Base-by-base conservation (phyloP, 2,329 filamentous ascomycete species). In the Aphanocladium album region DNA sequence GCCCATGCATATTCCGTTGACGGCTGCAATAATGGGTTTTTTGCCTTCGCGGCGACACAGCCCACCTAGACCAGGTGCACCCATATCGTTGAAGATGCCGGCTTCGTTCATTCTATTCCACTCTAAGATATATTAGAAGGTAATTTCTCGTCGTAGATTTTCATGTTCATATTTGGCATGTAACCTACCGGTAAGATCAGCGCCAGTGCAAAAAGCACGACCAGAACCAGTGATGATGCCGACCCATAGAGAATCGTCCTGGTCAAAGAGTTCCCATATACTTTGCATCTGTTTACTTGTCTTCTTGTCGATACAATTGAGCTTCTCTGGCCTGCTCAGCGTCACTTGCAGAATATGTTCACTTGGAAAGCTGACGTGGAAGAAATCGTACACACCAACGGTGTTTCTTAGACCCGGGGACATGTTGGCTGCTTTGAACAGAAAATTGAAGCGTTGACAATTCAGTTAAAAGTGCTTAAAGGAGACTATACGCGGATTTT, bases 21-120 rank as follows among this genome's bases (percentile, higher is more conserved):
- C 87, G 1, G 89, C 89, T 4, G 86, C 87, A 37, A 92, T 82
- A 57, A 93, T 78, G 3, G 89, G 89, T 69, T 92, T 92, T 71
- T 83, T 84, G 53, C 88, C 88, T 2, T 73, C 71, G 41, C 89
- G 80, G 63, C 89, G 84, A 60, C 82, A 85, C 37, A 91, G 72
- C 0, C 82, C 87, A n/a, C 83, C 87, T 62, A 90, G 46, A 12
- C 56, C 56, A 23, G 45, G 56, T 2, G 46, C 46, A n/a, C 56
- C 25, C 56, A 58, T 41, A 33, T 58, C 21, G 30, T 57, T 57
- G 27, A 47, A 17, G 14, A 58, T 21, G 5, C 56, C 45, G 30
- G 27, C 30, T 41, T 51, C 19, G 17, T 51, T 51, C 45, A 51
- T 58, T 41, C 5, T 23, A 17, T 51, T 58, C 46, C 46, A 58